phyloP scores from a whole-genome alignment of 2,329 filamentous ascomycete genomes.

The Fusarium poae region DNA sequence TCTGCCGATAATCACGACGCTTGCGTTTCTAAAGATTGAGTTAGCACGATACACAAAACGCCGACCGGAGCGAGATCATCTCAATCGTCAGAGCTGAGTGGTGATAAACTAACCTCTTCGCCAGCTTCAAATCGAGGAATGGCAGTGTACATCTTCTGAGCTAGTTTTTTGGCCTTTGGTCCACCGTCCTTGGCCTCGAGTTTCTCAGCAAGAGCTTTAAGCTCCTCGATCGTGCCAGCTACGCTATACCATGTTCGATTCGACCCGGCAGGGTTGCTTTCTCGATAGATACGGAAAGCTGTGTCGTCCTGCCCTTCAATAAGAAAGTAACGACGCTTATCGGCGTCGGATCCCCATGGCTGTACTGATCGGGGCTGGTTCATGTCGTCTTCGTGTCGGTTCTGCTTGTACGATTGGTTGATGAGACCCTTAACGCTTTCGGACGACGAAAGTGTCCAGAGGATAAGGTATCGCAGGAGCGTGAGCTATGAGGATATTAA shows the following conservation, averaged over 20 bases:
- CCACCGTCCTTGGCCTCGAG: slow-evolving; percentile 82
- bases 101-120: slow-evolving; percentile 76
- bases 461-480: slow-evolving; percentile 82
- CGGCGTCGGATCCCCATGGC: slow-evolving; percentile 88
- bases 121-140: slow-evolving; percentile 93
- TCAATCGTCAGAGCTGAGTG: neutral
- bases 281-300: slow-evolving; percentile 91
- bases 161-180: slow-evolving; percentile 82
- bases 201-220: slow-evolving; percentile 80
- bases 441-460: slow-evolving; percentile 92
- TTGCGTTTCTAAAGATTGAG: slow-evolving; percentile 79
- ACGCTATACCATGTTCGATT: slow-evolving; percentile 92
- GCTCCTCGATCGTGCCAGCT: slow-evolving; percentile 89
- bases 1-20: slow-evolving; percentile 89
- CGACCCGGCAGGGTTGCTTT: slow-evolving; percentile 84
- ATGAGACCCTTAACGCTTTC: slow-evolving; percentile 85
- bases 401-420: slow-evolving; percentile 89
- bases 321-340: slow-evolving; percentile 93
- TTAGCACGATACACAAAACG: slow-evolving; percentile 31
- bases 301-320: slow-evolving; percentile 96
- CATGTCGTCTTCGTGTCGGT: slow-evolving; percentile 79
- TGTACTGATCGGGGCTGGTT: slow-evolving; percentile 93
- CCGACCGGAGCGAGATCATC: neutral
- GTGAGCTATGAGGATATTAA: slow-evolving; percentile 70
- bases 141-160: slow-evolving; percentile 81